A percentile compares a stretch with the other conserved stretches of the same genome.
Evolutionary conservation across 225 moss, liverwort and hornwort genomes (phyloP).

Genomic region (Pseudoscleropodium purum): DNA sequence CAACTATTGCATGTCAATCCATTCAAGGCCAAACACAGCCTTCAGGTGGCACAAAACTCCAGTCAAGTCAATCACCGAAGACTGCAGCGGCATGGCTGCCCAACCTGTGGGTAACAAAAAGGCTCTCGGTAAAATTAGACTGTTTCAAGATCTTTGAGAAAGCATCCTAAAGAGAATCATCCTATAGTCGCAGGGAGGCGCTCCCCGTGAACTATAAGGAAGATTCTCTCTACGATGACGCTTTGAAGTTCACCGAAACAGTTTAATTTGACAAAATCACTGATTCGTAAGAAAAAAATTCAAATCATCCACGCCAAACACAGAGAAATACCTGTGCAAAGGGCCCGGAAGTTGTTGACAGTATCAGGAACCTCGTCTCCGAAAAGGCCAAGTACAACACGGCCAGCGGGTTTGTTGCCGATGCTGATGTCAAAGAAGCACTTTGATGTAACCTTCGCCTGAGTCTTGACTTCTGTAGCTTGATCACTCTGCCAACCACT

Average conservation of each 20-base stretch:
- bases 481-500: constrained; percentile 26
- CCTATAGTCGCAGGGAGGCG: not conserved
- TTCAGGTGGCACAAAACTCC: not conserved
- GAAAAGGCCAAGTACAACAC: constrained; percentile 64
- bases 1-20: not conserved
- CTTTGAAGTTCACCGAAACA: not conserved
- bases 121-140: not conserved
- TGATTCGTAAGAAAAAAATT: not conserved
- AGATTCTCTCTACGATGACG: not conserved
- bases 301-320: not conserved
- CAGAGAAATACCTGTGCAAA: constrained; percentile 59
- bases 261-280: not conserved
- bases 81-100: not conserved
- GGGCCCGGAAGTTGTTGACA: constrained; percentile 74
- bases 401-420: constrained; percentile 45
- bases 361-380: constrained; percentile 71
- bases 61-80: not conserved
- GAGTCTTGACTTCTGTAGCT: constrained; percentile 38
- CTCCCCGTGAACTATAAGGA: not conserved
- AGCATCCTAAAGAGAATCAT: not conserved
- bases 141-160: not conserved
- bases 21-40: not conserved
- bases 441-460: constrained; percentile 77
- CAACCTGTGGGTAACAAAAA: not conserved
- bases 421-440: constrained; percentile 82